Percentiles rank a stretch among this genome's conserved stretches.
Evolutionary conservation across 2,329 filamentous ascomycete species (phyloP).

Genomic region (Aspergillus thermomutatus): DNA sequence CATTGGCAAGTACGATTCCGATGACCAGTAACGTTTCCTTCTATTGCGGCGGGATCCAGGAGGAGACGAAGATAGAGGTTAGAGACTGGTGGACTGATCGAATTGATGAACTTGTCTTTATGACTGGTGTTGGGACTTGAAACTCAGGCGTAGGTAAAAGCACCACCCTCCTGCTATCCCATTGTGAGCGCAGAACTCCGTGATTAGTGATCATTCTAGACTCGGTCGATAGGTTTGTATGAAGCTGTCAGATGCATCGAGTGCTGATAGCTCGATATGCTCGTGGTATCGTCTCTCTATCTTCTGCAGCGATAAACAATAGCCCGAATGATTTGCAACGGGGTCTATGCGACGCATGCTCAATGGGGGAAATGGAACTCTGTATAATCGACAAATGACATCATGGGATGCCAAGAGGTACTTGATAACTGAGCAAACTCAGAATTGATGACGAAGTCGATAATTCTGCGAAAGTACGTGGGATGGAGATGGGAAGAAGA

Average conservation of each 20-base stretch:
- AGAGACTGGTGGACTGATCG: background rate
- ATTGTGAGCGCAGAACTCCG: background rate
- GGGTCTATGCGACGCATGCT: too few species aligned
- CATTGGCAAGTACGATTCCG: background rate
- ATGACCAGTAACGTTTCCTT: background rate
- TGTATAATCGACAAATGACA: background rate
- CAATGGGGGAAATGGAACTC: background rate
- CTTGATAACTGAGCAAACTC: background rate
- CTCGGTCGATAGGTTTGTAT: background rate
- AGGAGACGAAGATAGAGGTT: background rate
- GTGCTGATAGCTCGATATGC: background rate
- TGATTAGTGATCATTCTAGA: background rate
- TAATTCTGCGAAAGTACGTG: background rate
- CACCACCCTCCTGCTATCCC: background rate
- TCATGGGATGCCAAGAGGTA: background rate
- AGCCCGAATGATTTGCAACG: background rate
- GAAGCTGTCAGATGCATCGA: background rate
- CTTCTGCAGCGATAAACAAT: background rate
- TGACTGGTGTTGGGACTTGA: background rate
- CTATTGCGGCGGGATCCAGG: background rate
- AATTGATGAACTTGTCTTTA: background rate
- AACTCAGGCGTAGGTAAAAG: background rate
- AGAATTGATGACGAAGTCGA: background rate
- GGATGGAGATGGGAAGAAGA: background rate
- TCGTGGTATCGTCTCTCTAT: background rate